A percentile compares a stretch with the other conserved stretches of the same genome.
Evolutionary conservation across 768 basidiomycete genomes (phyloP).

Genomic region (Cystoderma amianthinum): DNA sequence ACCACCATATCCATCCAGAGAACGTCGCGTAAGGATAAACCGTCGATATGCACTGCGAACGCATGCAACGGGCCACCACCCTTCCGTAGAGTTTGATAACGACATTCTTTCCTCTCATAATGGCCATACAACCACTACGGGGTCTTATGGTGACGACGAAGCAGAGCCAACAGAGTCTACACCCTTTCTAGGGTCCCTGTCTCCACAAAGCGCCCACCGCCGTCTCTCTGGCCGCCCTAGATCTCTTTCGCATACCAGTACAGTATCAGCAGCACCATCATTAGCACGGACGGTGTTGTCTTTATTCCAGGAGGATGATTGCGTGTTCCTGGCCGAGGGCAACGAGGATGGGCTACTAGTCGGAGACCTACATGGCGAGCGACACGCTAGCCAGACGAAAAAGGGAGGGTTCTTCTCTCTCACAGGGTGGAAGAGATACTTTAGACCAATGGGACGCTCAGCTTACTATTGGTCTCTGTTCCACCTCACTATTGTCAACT

Average conservation of each 20-base stretch:
- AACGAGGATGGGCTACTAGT: constrained; percentile 17
- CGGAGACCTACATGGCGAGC: constrained; percentile 20
- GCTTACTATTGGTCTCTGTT: constrained; percentile 63
- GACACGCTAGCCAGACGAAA: too few relatives aligned
- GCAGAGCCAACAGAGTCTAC: constrained; percentile 38
- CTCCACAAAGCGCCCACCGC: constrained; percentile 16
- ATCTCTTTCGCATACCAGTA: constrained; percentile 53
- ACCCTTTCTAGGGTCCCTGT: constrained; percentile 32
- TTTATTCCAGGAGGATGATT: constrained; percentile 52
- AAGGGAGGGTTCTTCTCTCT: constrained; percentile 21
- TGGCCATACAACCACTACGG: constrained; percentile 26
- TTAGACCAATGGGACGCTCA: constrained; percentile 46
- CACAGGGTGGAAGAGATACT: constrained; percentile 49
- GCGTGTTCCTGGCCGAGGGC: constrained; percentile 4
- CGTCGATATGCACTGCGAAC: constrained; percentile 13
- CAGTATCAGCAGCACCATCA: constrained; percentile 50
- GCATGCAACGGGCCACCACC: constrained; percentile 1
- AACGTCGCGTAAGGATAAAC: constrained; percentile 31
- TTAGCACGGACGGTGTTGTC: constrained; percentile 65
- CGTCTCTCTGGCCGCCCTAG: constrained; percentile 32
- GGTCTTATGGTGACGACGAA: constrained; percentile 13
- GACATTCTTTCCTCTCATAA: constrained; percentile 23
- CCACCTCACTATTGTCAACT: constrained; percentile 69
- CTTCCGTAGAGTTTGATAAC: constrained; percentile 19
- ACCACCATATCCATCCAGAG: constrained; percentile 57